Conservation (phyloP, 129 eudicot genomes). For the Lonicera japonica region DNA sequence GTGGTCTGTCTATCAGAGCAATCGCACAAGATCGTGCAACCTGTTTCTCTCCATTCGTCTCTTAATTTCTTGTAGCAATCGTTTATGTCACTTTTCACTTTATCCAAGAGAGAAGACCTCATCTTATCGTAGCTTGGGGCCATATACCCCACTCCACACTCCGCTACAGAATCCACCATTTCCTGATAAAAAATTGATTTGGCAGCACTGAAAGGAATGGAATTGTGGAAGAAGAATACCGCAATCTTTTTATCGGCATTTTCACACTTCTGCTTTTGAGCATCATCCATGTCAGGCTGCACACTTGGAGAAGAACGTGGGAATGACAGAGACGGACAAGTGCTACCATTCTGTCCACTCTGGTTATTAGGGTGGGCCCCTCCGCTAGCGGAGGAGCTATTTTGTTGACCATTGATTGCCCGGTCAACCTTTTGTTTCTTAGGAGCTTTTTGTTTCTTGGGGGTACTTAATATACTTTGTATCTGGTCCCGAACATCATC, state of each 20-base stretch:
- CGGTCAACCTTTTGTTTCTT: constrained; percentile 29
- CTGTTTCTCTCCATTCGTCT: constrained; percentile 32
- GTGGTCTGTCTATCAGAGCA: constrained; percentile 24
- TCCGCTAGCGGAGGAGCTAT: constrained; percentile 33
- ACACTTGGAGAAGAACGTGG: constrained; percentile 22
- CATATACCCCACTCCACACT: constrained; percentile 36
- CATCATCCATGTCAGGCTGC: constrained; percentile 19
- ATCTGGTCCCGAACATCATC: constrained; percentile 36
- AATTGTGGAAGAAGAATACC: constrained; percentile 32
- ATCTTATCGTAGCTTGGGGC: constrained; percentile 35
- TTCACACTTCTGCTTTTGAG: constrained; percentile 25
- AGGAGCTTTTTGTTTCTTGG: constrained; percentile 32
- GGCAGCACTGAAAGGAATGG: constrained; percentile 36
- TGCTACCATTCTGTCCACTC: constrained; percentile 31
- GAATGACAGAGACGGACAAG: constrained; percentile 14
- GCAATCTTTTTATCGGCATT: constrained; percentile 41
- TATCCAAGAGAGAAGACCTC: constrained; percentile 23
- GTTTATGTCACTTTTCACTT: constrained; percentile 26
- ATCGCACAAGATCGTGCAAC: constrained; percentile 43
- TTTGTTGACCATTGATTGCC: constrained; percentile 24
- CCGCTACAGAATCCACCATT: constrained; percentile 33
- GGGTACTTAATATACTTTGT: constrained; percentile 27
- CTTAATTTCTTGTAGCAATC: constrained; percentile 20
- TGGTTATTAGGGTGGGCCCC: constrained; percentile 25
- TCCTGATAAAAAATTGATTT: constrained; percentile 33